Conservation (phyloP, 768 basidiomycete genomes). For the Flagelloscypha sp. region DNA sequence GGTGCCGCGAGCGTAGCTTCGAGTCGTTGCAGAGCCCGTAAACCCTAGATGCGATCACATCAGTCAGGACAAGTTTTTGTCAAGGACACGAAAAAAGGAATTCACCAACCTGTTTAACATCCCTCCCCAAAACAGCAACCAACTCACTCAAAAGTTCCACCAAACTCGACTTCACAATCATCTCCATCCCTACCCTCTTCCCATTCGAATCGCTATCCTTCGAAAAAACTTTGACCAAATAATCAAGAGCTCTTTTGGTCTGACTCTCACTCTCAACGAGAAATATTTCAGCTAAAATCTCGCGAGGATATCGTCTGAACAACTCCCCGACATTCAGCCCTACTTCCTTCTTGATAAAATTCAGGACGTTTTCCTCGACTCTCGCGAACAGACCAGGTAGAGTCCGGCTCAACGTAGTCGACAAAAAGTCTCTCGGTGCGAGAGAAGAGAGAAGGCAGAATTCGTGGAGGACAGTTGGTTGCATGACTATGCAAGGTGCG, state of each 20-base stretch:
- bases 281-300: conserved; percentile 62
- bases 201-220: conserved; percentile 35
- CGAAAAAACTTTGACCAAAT: conserved; percentile 51
- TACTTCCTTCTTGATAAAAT: conserved; percentile 50
- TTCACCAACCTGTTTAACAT: conserved; percentile 33
- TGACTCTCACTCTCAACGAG: conserved; percentile 45
- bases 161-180: conserved; percentile 57
- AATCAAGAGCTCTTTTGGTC: conserved; percentile 52
- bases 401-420: conserved; percentile 51
- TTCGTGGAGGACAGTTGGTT: conserved; percentile 54
- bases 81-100: neutral
- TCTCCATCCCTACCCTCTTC: too few species aligned
- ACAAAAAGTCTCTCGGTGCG: conserved; percentile 50
- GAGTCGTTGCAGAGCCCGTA: conserved; percentile 42
- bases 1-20: conserved; percentile 21
- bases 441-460: conserved; percentile 61
- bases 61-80: conserved; percentile 15
- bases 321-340: conserved; percentile 35
- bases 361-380: conserved; percentile 50
- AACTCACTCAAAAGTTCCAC: conserved; percentile 68
- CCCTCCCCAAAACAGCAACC: conserved; percentile 71
- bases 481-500: conserved; percentile 54
- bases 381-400: conserved; percentile 64
- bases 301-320: conserved; percentile 47
- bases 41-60: conserved; percentile 28